Conservation (phyloP, 805 yeast species). For the Saccharomycopsis microspora region DNA sequence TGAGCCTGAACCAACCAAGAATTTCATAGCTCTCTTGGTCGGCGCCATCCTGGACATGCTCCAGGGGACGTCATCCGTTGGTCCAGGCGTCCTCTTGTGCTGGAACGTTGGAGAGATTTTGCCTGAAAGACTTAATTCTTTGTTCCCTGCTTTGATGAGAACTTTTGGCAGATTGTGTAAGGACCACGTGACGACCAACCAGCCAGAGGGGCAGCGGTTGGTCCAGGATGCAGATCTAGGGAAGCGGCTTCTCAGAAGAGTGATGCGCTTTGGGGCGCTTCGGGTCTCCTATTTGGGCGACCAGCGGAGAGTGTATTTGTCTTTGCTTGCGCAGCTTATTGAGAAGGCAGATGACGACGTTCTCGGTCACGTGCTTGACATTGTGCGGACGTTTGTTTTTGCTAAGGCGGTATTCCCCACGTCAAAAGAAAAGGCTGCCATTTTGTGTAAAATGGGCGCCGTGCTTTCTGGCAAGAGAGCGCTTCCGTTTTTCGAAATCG, state of each 20-base stretch:
- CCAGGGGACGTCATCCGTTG: constrained; percentile 46
- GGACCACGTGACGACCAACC: constrained; percentile 55
- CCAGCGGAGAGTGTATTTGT: constrained; percentile 79
- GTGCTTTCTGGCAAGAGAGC: constrained; percentile 63
- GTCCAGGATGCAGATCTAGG: constrained; percentile 70
- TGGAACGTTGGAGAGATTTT: constrained; percentile 76
- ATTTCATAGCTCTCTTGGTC: constrained; percentile 49
- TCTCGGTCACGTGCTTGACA: constrained; percentile 58
- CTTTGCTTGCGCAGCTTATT: constrained; percentile 78
- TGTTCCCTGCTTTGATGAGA: constrained; percentile 70
- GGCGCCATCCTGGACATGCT: constrained; percentile 73
- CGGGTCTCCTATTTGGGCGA: constrained; percentile 86
- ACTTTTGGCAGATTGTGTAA: constrained; percentile 83
- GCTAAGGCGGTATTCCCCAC: constrained; percentile 80
- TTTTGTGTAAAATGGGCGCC: constrained; percentile 88
- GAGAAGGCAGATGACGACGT: constrained; percentile 74
- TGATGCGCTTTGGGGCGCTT: constrained; percentile 64
- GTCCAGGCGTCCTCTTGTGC: constrained; percentile 75
- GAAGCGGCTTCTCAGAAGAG: constrained; percentile 61
- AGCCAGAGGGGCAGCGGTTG: constrained; percentile 8
- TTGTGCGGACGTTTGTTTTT: constrained; percentile 85
- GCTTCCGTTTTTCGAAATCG: constrained; percentile 68
- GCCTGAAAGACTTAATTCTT: constrained; percentile 63
- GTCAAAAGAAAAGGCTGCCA: constrained; percentile 91
- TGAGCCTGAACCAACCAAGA: constrained; percentile 39